Base-by-base conservation (phyloP, 2,329 filamentous ascomycete genomes). In the Clarireedia homoeocarpa region DNA sequence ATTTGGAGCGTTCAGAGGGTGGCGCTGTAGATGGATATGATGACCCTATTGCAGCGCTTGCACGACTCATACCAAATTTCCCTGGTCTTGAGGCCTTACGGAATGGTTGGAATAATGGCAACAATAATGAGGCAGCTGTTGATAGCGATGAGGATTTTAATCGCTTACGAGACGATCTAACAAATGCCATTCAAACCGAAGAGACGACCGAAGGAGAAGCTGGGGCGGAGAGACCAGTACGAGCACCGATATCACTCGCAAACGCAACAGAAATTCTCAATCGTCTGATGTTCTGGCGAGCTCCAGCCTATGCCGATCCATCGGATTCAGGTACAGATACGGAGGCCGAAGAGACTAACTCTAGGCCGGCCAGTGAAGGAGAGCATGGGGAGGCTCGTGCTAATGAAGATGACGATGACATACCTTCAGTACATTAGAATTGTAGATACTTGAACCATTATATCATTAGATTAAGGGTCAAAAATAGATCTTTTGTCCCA, bases 21-120 rank as follows among this genome's bases (percentile, higher is more conserved):
- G 53, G 40, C 10, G 26, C 57, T 4, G 50, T 17, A 7, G 60
- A 58, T 2, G 51, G 59, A 20, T 61, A 64, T 40, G 56, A 59
- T 17, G 56, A 67, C 50, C 66, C 65, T 5, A 51, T 69, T 12
- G 66, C 62, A 6, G 67, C 66, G 17, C 46, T 68, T 0, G 60
- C 55, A 3, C 57, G 62, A 48, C 58, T 68, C 10, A 27, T 67
- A 4, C 62, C 63, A 24, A 52, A 58, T 6, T 40, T 58, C 15
- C 48, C 47, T 12, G 49, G 48, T 17, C 9, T 55, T 5, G 38
- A 38, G 36, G 27, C 45, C 9, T 58, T 60, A 15, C 52, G 50
- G 14, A 42, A 40, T 23, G 20, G 15, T 40, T 36, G n/a, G 20
- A 20, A n/a, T 14, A 30, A 48, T 15, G 14, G 34, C 2, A 36